Evolutionary conservation across 176 grass and related monocot species (phyloP), one percentile per base, ranked within the genome.

Genomic region (Urochloa ruziziensis): DNA sequence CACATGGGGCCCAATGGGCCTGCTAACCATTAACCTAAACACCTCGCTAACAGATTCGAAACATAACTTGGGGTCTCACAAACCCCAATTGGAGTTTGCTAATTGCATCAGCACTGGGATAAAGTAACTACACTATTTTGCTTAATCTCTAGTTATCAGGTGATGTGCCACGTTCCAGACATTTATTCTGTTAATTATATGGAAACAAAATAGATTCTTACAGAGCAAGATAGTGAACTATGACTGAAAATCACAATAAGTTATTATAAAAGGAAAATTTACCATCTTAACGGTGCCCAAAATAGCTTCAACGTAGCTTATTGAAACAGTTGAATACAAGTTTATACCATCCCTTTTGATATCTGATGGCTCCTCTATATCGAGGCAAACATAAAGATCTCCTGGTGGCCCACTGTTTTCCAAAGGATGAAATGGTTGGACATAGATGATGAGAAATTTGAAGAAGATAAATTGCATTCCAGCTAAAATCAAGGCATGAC

Each of bases 321-420:
- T 81, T n/a, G 91, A 88, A 54, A 98, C 67, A 70, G 67, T 90
- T 57, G 96, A 98, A 86, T 88, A 90, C 74, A 98, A 90, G 73
- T 98, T 94, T 85, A 98, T 92, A 71, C 96, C 96, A 85, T 98
- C 96, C 80, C 96, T 95, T 86, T 79, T 88, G 80, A 98, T 95
- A 84, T 95, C 96, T 56, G 96, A 86, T 80, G 94, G 86, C 66
- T 95, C 96, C 85, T 98, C 93, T 81, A 98, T 83, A 93, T 98
- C 96, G 81, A 98, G 93, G 73, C 81, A 95, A 74, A 98, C 96
- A 87, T 89, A 98, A 71, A 98, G 86, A 95, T 98, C 96, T 80
- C 96, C 96, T 75, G 96, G 91, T 75, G 93, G 91, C 14, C 91
- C 96, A 86, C 96, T 98, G 75, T 68, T 88, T 62, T 81, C 47